These are phyloP conservation scores for Trichoderma semiorbis DNA, from an alignment of 2,329 filamentous ascomycete species.

Conservation along the genomic window DNA sequence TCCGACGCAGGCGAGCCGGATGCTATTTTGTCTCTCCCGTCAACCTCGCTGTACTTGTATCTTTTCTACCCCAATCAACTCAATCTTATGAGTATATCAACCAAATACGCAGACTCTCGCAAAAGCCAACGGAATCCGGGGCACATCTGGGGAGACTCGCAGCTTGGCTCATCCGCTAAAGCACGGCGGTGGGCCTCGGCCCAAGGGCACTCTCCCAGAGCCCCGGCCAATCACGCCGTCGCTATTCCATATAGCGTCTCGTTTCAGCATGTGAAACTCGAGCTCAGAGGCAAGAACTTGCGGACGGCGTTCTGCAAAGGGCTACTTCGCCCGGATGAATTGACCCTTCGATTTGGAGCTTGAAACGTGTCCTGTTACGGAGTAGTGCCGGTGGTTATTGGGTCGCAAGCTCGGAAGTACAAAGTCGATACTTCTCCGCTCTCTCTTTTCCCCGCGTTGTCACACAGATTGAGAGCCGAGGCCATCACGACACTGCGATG, in stretches of 20 bases:
- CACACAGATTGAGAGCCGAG: not conserved
- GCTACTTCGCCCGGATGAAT: not conserved
- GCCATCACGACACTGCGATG: not conserved
- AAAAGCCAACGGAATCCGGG: not conserved
- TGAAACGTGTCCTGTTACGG: not conserved
- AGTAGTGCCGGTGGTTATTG: not conserved
- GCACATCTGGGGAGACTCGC: not conserved
- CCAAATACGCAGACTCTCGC: not conserved
- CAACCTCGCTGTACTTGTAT: not conserved
- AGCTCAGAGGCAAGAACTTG: not conserved
- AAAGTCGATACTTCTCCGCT: not conserved
- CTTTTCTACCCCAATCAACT: not conserved
- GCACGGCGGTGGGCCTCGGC: slow-evolving; percentile 10
- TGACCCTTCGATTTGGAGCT: not conserved
- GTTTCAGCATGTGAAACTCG: slow-evolving; percentile 8
- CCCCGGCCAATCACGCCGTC: not conserved
- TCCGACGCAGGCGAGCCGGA: slow-evolving; percentile 3
- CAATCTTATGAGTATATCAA: not conserved
- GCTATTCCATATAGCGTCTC: slow-evolving; percentile 1
- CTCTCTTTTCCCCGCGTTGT: not conserved
- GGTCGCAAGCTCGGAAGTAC: not conserved
- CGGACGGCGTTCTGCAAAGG: not conserved
- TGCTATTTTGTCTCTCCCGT: not conserved
- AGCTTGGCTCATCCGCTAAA: not conserved
- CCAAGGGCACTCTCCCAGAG: not conserved